A percentile compares a stretch with the other conserved stretches of the same genome.
Conservation (phyloP, 2,329 filamentous ascomycete genomes). For the Rhexocercosporidium sp. region DNA sequence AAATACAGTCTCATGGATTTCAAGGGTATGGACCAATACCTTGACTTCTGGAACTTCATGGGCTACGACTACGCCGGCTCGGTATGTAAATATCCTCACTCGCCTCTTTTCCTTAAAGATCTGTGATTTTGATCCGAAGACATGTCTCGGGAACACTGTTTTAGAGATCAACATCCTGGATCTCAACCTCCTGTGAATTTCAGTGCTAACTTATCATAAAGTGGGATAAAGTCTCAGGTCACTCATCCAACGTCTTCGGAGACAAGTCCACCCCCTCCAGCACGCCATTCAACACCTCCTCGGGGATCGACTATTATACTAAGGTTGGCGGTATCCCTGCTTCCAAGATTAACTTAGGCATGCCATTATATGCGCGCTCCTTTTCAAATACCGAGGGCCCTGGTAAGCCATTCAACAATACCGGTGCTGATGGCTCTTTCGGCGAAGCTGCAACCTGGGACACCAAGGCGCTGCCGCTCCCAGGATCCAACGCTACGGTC, state of each 20-base stretch:
- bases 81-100: too few species aligned
- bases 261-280: constrained; percentile 59
- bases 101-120: too few species aligned
- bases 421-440: constrained; percentile 63
- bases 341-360: constrained; percentile 73
- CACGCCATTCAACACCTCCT: constrained; percentile 72
- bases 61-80: constrained; percentile 68
- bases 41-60: constrained; percentile 67
- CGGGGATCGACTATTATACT: constrained; percentile 67
- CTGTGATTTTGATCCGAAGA: too few species aligned
- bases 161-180: too few species aligned
- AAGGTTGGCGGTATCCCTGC: constrained; percentile 53
- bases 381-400: constrained; percentile 69
- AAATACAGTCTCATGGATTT: constrained; percentile 56
- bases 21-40: constrained; percentile 49
- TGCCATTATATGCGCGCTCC: constrained; percentile 79
- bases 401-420: constrained; percentile 57
- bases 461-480: constrained; percentile 74
- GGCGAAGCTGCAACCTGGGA: constrained; percentile 80
- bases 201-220: too few species aligned
- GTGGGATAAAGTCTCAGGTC: constrained; percentile 42
- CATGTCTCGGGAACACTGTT: too few species aligned
- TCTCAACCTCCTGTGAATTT: too few species aligned
- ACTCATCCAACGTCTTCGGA: constrained; percentile 72
- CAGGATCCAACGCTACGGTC: constrained; percentile 60